phyloP scores from a whole-genome alignment of 2,329 filamentous ascomycete genomes.

The Daldinia eschscholtzii region DNA sequence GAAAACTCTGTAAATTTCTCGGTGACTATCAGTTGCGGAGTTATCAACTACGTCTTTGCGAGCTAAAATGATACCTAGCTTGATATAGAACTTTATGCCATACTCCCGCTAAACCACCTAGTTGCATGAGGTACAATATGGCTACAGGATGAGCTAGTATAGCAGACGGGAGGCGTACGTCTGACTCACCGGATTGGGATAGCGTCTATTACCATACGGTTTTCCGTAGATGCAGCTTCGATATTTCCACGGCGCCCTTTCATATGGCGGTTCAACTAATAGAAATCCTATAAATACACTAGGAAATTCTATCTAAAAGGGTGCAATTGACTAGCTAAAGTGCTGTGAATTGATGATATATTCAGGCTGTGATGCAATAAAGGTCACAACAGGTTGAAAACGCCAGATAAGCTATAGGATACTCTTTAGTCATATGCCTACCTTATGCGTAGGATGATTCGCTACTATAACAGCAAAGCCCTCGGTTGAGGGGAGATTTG shows the following conservation, averaged over 20 bases:
- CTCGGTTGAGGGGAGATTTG: not conserved
- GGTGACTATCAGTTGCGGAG: slow-evolving; percentile 2
- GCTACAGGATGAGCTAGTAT: not conserved
- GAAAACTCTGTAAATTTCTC: slow-evolving; percentile 1
- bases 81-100: not conserved
- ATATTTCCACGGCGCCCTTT: not conserved
- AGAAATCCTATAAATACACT: not conserved
- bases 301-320: not conserved
- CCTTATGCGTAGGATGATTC: no score
- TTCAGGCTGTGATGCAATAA: not conserved
- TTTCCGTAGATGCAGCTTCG: not conserved
- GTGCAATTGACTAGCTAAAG: not conserved
- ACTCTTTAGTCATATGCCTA: no score
- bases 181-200: not conserved
- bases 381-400: not conserved
- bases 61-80: not conserved
- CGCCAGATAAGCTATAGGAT: no score
- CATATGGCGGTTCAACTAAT: not conserved
- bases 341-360: not conserved
- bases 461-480: no score
- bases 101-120: not conserved
- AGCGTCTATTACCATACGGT: not conserved
- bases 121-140: not conserved
- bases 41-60: not conserved
- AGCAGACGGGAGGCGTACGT: not conserved